Evolutionary conservation across 148 eudicot genomes (phyloP).

Genomic region (Rhododendron ovatum): DNA sequence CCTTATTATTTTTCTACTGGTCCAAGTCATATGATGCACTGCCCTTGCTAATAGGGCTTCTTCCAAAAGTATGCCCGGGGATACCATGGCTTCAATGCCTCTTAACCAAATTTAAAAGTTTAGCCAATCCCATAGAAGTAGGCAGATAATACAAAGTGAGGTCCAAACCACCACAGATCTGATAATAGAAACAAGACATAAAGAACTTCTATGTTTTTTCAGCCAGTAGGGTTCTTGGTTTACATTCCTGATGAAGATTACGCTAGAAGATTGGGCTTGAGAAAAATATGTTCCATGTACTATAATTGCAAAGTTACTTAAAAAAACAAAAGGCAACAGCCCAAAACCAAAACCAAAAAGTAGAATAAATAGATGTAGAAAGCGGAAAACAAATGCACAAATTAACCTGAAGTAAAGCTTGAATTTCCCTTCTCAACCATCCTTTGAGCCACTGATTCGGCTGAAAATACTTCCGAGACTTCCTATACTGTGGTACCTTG

Average conservation of each 20-base stretch:
- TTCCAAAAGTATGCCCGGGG: background rate
- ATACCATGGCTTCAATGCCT: background rate
- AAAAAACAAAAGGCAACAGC: background rate
- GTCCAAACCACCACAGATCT: background rate
- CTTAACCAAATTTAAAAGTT: background rate
- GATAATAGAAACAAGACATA: background rate
- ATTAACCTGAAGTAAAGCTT: constrained; percentile 74
- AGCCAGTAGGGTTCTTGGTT: background rate
- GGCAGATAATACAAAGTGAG: background rate
- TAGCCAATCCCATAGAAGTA: background rate
- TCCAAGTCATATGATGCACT: background rate
- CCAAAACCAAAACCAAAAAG: background rate
- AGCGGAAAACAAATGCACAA: background rate
- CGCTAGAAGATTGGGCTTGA: background rate
- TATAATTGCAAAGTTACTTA: background rate
- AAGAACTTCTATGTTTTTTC: background rate
- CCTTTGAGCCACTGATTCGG: constrained; percentile 51
- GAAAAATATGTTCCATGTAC: background rate
- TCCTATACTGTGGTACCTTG: constrained; percentile 64
- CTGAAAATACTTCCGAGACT: constrained; percentile 59
- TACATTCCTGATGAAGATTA: background rate
- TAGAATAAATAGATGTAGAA: background rate
- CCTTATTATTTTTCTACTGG: background rate
- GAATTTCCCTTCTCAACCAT: constrained; percentile 88
- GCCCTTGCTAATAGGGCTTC: background rate